A percentile compares a stretch with the other conserved stretches of the same genome.
These are phyloP conservation scores for Galerina sulciceps DNA, from an alignment of 768 basidiomycete species.

Conservation along the genomic window DNA sequence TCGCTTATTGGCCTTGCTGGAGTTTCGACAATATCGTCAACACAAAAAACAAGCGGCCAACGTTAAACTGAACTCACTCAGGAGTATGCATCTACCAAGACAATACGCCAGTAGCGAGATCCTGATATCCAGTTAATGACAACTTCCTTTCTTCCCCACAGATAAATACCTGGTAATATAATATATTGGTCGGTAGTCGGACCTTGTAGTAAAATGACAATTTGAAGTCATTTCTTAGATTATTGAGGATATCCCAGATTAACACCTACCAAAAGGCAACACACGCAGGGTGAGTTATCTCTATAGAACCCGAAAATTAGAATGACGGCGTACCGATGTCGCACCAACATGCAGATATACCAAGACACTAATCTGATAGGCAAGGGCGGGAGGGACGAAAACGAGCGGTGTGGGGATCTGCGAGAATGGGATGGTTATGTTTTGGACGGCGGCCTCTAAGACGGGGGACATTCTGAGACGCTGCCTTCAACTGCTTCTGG, in stretches of 20 bases:
- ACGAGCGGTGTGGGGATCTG: slow-evolving; percentile 8
- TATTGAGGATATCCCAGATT: slow-evolving; percentile 19
- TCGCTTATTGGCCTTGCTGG: slow-evolving; percentile 18
- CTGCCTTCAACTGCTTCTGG: too few species aligned
- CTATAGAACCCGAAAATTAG: background rate
- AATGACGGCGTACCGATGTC: background rate
- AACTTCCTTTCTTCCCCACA: too few species aligned
- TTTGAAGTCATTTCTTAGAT: slow-evolving; percentile 13
- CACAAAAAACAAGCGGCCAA: background rate
- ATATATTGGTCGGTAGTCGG: slow-evolving; percentile 14
- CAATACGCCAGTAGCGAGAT: slow-evolving; percentile 8
- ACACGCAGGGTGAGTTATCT: background rate
- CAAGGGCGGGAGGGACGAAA: slow-evolving; percentile 1
- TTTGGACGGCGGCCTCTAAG: too few species aligned
- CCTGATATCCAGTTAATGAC: background rate
- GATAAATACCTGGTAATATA: slow-evolving; percentile 10
- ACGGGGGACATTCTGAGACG: too few species aligned
- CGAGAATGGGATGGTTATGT: background rate
- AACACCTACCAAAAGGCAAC: slow-evolving; percentile 5
- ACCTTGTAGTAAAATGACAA: slow-evolving; percentile 10
- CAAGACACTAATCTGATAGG: background rate
- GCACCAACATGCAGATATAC: slow-evolving; percentile 11
- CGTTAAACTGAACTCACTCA: slow-evolving; percentile 6
- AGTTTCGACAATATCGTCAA: background rate
- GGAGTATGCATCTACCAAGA: slow-evolving; percentile 7